A percentile compares a stretch with the other conserved stretches of the same genome.
Conservation (phyloP, 495 filamentous ascomycete genomes). For the Penicillium diatomitis region DNA sequence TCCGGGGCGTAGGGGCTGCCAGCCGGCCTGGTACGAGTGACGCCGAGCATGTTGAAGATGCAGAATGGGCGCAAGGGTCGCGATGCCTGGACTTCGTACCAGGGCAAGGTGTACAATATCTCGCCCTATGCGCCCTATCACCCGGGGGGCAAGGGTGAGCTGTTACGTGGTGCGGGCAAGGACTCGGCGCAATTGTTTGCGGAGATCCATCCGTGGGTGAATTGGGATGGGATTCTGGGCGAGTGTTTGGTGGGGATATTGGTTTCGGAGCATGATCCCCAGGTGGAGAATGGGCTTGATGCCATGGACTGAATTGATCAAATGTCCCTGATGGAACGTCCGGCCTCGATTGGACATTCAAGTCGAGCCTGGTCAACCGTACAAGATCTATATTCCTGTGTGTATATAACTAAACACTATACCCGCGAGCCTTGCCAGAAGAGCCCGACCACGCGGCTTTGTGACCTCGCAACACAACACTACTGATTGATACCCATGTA, state of each 20-base stretch:
- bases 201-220: conserved; percentile 96
- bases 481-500: too few relatives aligned
- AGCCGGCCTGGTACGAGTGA: conserved; percentile 51
- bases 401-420: too few relatives aligned
- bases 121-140: conserved; percentile 84
- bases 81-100: conserved; percentile 81
- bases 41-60: conserved; percentile 64
- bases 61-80: conserved; percentile 72
- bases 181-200: conserved; percentile 68
- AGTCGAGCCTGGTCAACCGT: too few relatives aligned
- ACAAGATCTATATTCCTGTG: too few relatives aligned
- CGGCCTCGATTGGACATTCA: too few relatives aligned
- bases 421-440: too few relatives aligned
- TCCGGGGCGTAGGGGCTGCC: conserved; percentile 52
- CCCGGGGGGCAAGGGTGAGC: conserved; percentile 80
- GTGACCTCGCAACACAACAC: too few relatives aligned
- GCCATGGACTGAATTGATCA: conserved; percentile 52
- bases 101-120: conserved; percentile 88
- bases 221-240: conserved; percentile 87
- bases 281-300: conserved; percentile 45
- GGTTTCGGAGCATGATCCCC: conserved; percentile 63
- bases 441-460: too few relatives aligned
- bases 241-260: conserved; percentile 79
- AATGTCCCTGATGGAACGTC: too few relatives aligned
- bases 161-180: conserved; percentile 69